Evolutionary conservation across 2,329 filamentous ascomycete genomes (phyloP).

Genomic region (Diaporthe sp.): DNA sequence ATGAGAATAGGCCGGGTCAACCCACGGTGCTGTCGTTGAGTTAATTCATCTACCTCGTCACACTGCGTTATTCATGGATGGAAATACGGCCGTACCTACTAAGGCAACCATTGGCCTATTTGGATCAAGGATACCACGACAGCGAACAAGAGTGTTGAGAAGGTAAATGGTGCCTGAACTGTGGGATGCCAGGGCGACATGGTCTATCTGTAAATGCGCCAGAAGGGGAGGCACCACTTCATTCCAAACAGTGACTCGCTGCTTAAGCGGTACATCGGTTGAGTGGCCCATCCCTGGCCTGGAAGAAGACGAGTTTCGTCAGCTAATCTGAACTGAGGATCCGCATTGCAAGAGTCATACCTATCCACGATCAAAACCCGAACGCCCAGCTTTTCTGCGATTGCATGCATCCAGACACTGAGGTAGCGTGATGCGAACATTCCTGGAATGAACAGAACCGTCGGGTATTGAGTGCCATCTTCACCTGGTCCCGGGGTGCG

Average conservation of each 20-base stretch:
- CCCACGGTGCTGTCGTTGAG: conserved; percentile 32
- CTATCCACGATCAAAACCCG: conserved; percentile 39
- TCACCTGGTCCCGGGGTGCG: not conserved
- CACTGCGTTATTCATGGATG: not conserved
- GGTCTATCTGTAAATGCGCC: conserved; percentile 28
- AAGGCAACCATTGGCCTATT: conserved; percentile 41
- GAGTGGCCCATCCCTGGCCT: conserved; percentile 43
- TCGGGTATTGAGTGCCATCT: not conserved
- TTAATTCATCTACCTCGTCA: not conserved
- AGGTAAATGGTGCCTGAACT: conserved; percentile 38
- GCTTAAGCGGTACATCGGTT: conserved; percentile 31
- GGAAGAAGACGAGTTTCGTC: not conserved
- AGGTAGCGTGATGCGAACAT: conserved; percentile 45
- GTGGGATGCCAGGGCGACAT: conserved; percentile 37
- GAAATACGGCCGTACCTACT: conserved; percentile 7
- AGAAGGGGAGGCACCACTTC: conserved; percentile 36
- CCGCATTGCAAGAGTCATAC: conserved; percentile 22
- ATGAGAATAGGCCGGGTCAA: conserved; percentile 32
- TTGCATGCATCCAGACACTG: conserved; percentile 34
- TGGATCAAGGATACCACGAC: conserved; percentile 30
- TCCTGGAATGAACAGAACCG: conserved; percentile 39
- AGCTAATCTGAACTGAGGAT: not conserved
- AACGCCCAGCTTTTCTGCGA: conserved; percentile 40
- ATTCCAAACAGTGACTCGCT: conserved; percentile 41
- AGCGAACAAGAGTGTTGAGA: conserved; percentile 36